Evolutionary conservation across 176 grass and related monocot genomes (phyloP), one percentile per base, ranked within the genome.

Genomic region (Pharus latifolius): DNA sequence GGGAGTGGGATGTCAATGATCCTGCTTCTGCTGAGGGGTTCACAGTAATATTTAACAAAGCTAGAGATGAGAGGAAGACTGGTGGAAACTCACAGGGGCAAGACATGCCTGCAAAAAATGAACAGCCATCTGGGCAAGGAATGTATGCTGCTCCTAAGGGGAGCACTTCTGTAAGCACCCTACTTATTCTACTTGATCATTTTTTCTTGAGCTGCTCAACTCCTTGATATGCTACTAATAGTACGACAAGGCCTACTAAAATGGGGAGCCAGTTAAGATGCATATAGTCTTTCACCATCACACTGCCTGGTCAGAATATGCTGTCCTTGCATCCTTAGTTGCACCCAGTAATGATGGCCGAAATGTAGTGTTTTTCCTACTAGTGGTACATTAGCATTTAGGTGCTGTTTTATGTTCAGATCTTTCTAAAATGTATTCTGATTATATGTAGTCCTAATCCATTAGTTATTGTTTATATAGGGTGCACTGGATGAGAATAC

Each of bases 31-130:
- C 79, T 17, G 79, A 82, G 50, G 72, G 80, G 3, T 83, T 83
- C 56, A 83, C 80, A 1, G 65, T 83, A 33, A 83, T 83, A 34
- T 83, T 83, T 45, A 83, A 83, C 58, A 83, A 83, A 83, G 80
- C 80, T 23, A 68, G 80, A 63, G 72, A 70, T 49, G 80, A 83
- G 65, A 83, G 67, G 48, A 83, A 83, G 56, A 70, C 80, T 28
- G 74, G 67, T 49, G 43, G 48, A 30, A 84, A 66, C 12, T 41
- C 59, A 37, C 59, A 54, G 18, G 67, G 62, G 26, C 49, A 43
- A 27, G 58, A 66, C 12, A 11, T 46, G 4, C 22, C 60, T 1
- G 2, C n/a, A 17, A 73, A 50, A 61, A 45, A 27, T 63, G 67
- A 72, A 49, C 40, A 50, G 6, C 23, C 40, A 63, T 72, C 68